A percentile compares a stretch with the other conserved stretches of the same genome.
These are phyloP conservation scores for Barnettozyma hawaiiensis DNA, from an alignment of 1,139 yeast species.

Conservation along the genomic window DNA sequence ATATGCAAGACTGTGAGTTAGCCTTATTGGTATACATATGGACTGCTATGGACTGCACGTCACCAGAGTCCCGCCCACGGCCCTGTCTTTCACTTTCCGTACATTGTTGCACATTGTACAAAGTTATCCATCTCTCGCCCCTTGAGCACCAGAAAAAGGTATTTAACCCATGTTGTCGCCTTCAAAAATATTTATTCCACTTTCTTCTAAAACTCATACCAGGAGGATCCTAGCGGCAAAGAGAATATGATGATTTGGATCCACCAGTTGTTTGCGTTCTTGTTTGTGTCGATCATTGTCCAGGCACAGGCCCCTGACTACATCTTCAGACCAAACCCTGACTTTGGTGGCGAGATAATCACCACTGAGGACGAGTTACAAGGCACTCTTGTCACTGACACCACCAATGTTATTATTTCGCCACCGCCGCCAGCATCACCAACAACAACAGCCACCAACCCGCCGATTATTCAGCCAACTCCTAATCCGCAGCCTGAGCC, in stretches of 20 bases:
- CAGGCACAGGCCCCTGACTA: constrained; percentile 8
- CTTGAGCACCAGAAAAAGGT: not conserved
- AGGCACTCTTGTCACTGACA: constrained; percentile 20
- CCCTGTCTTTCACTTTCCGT: too few relatives aligned
- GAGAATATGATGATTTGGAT: not conserved
- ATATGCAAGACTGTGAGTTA: too few relatives aligned
- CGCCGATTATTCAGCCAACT: not conserved
- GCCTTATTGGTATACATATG: too few relatives aligned
- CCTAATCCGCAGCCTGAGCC: not conserved
- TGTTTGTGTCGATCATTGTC: not conserved
- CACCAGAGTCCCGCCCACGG: too few relatives aligned
- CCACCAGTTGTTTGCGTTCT: not conserved
- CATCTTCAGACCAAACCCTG: constrained; percentile 8
- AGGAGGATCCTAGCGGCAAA: not conserved
- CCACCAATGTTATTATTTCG: constrained; percentile 9
- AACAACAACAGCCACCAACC: not conserved
- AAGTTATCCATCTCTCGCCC: too few relatives aligned
- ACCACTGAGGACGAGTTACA: constrained; percentile 16
- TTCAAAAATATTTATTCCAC: not conserved
- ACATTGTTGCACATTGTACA: not conserved
- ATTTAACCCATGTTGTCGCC: not conserved
- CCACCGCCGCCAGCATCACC: not conserved
- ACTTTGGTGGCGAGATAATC: constrained; percentile 16
- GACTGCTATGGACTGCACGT: too few relatives aligned
- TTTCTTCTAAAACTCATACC: not conserved